Evolutionary conservation across 1,284 basidiomycete genomes (phyloP).

Genomic region (Ustilago lituana): DNA sequence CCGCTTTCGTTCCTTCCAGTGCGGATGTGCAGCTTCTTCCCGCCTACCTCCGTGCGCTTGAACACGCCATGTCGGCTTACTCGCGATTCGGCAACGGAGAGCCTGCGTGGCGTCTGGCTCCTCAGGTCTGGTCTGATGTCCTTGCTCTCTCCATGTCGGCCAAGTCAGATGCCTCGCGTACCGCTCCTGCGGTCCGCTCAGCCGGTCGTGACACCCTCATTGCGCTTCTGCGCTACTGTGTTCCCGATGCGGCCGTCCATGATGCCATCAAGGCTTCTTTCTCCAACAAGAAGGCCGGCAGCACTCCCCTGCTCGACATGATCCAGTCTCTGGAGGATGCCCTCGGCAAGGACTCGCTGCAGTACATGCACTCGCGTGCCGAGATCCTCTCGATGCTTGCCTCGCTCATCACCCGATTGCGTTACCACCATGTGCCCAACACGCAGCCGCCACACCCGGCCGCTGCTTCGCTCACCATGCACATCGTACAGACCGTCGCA

Average conservation of each 20-base stretch:
- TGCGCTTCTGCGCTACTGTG: constrained; percentile 59
- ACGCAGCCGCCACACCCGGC: constrained; percentile 65
- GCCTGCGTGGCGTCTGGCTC: constrained; percentile 52
- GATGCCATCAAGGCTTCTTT: constrained; percentile 41
- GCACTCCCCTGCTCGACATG: constrained; percentile 46
- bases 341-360: constrained; percentile 60
- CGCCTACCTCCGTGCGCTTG: constrained; percentile 61
- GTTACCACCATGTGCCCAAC: constrained; percentile 49
- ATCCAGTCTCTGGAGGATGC: constrained; percentile 57
- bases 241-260: constrained; percentile 56
- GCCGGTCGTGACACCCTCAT: constrained; percentile 57
- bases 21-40: constrained; percentile 63
- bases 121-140: constrained; percentile 52
- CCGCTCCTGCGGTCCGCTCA: constrained; percentile 50
- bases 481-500: constrained; percentile 79
- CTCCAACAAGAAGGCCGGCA: constrained; percentile 31
- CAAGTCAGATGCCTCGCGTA: constrained; percentile 58
- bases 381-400: constrained; percentile 61
- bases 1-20: constrained; percentile 47
- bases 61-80: constrained; percentile 61
- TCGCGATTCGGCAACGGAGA: constrained; percentile 50
- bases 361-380: constrained; percentile 57
- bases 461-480: constrained; percentile 78
- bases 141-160: constrained; percentile 54
- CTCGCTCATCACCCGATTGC: constrained; percentile 55